A percentile compares a stretch with the other conserved stretches of the same genome.
phyloP scores from a whole-genome alignment of 208 protist species.

The Acanthamoeba sp. region DNA sequence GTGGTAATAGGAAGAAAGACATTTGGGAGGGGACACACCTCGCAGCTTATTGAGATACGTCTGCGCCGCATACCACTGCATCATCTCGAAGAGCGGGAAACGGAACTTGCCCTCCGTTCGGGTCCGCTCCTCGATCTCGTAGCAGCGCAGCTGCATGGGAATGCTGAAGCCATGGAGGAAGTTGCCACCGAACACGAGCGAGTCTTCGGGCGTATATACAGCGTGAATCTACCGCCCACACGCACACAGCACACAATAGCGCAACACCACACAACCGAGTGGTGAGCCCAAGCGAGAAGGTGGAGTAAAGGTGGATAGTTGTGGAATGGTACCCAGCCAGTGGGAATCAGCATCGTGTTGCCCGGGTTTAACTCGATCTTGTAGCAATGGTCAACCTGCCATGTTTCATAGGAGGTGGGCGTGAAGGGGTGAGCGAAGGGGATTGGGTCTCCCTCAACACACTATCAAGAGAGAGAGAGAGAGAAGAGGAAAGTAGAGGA shows the following conservation, averaged over 20 bases:
- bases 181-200: constrained; percentile 87
- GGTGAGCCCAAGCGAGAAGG: background rate
- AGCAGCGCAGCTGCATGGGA: constrained; percentile 75
- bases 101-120: constrained; percentile 68
- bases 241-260: background rate
- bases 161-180: constrained; percentile 79
- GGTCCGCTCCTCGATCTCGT: constrained; percentile 69
- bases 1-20: too few species aligned
- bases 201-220: constrained; percentile 84
- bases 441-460: too few species aligned
- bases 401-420: too few species aligned
- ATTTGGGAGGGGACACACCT: background rate
- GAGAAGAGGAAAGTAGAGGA: constrained; percentile 2
- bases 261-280: background rate
- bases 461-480: background rate
- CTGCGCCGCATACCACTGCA: constrained; percentile 76
- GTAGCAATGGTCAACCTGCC: constrained; percentile 53
- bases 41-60: background rate
- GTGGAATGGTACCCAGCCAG: background rate
- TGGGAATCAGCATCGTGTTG: constrained; percentile 78
- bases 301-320: background rate
- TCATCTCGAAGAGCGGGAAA: constrained; percentile 78
- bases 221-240: constrained; percentile 78
- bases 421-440: too few species aligned
- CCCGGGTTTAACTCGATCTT: constrained; percentile 70